Evolutionary conservation across 306 rosid genomes (phyloP).

Genomic region (Aeschynomene evenia): DNA sequence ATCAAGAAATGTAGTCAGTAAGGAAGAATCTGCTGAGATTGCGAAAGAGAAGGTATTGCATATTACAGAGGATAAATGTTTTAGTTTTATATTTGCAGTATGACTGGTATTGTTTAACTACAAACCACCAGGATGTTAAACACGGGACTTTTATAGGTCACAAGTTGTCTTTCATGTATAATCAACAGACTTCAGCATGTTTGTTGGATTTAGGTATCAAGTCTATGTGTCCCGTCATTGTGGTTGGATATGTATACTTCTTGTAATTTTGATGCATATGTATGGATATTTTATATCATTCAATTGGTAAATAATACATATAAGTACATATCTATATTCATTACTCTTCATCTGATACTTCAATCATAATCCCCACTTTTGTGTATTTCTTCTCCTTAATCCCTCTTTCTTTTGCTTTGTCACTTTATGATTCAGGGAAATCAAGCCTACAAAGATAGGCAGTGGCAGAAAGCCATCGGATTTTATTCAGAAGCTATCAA

Average conservation of each 20-base stretch:
- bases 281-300: neutral
- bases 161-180: constrained; percentile 7
- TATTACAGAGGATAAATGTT: constrained; percentile 3
- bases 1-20: constrained; percentile 60
- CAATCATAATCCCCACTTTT: neutral
- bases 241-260: neutral
- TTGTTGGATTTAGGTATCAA: neutral
- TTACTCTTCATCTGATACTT: constrained; percentile 7
- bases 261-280: constrained; percentile 1
- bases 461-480: constrained; percentile 87
- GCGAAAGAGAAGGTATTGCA: constrained; percentile 83
- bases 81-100: constrained; percentile 12
- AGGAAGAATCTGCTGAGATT: constrained; percentile 83
- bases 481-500: constrained; percentile 91
- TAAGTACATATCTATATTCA: neutral
- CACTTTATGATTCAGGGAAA: constrained; percentile 60
- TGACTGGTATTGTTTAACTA: neutral
- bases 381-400: constrained; percentile 3
- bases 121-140: neutral
- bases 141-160: neutral
- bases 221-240: constrained; percentile 1
- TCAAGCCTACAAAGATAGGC: constrained; percentile 88
- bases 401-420: constrained; percentile 1
- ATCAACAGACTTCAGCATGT: neutral
- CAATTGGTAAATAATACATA: neutral